Evolutionary conservation across 2,329 filamentous ascomycete genomes (phyloP).

Genomic region (Alternaria dauci): DNA sequence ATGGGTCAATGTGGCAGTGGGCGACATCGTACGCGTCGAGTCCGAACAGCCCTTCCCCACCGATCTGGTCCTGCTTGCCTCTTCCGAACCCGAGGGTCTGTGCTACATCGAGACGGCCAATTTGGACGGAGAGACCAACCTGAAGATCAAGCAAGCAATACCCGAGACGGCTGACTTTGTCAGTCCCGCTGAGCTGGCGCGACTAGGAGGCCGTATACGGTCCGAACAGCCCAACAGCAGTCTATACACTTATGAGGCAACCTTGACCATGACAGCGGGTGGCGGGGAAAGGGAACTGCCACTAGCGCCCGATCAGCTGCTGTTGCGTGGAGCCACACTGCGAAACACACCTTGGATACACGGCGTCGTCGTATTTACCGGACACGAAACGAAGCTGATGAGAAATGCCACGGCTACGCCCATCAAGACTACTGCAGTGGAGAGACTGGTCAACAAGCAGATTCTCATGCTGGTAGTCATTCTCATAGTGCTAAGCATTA

Average conservation of each 20-base stretch:
- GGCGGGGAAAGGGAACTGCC: slow-evolving; percentile 93
- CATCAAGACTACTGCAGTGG: slow-evolving; percentile 97
- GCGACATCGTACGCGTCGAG: slow-evolving; percentile 90
- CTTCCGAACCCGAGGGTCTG: slow-evolving; percentile 94
- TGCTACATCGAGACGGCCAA: slow-evolving; percentile 99
- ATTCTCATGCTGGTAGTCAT: slow-evolving; percentile 90
- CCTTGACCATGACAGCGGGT: slow-evolving; percentile 86
- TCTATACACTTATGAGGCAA: slow-evolving; percentile 97
- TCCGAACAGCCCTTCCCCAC: slow-evolving; percentile 96
- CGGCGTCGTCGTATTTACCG: slow-evolving; percentile 94
- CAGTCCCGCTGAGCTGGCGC: slow-evolving; percentile 83
- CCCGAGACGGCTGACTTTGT: slow-evolving; percentile 91
- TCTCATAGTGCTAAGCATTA: slow-evolving; percentile 81
- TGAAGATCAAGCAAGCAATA: slow-evolving; percentile 98
- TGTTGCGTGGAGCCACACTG: slow-evolving; percentile 90
- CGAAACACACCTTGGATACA: slow-evolving; percentile 98
- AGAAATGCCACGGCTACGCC: slow-evolving; percentile 95
- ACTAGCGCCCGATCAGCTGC: slow-evolving; percentile 87
- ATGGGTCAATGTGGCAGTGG: slow-evolving; percentile 93
- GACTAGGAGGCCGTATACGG: slow-evolving; percentile 83
- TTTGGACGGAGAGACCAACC: slow-evolving; percentile 94
- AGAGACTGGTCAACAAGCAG: slow-evolving; percentile 90
- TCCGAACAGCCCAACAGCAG: slow-evolving; percentile 99
- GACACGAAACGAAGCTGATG: slow-evolving; percentile 99
- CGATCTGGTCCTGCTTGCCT: slow-evolving; percentile 89